Evolutionary conservation across 768 basidiomycete genomes (phyloP).

Genomic region (Mrakia frigida): DNA sequence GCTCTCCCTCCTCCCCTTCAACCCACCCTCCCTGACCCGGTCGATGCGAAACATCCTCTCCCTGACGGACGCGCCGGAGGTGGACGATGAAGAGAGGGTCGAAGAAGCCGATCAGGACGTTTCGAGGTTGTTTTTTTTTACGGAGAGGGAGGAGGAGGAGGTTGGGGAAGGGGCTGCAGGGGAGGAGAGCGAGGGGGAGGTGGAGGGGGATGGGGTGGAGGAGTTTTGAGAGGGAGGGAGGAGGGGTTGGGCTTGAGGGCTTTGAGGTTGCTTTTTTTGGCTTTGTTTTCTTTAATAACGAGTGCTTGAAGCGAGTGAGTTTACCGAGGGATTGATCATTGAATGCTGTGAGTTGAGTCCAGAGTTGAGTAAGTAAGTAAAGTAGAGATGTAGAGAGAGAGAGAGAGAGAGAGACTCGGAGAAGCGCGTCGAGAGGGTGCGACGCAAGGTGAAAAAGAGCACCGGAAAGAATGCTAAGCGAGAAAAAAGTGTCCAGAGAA

Average conservation of each 20-base stretch:
- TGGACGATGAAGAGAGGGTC: constrained; percentile 2
- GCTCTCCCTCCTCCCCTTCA: constrained; percentile 4
- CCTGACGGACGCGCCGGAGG: background rate
- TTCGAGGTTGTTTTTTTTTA: background rate
- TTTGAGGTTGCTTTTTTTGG: background rate
- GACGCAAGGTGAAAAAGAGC: too few relatives aligned
- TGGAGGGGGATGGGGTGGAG: constrained; percentile 10
- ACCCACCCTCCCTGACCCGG: background rate
- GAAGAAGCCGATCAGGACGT: background rate
- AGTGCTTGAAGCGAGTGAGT: background rate
- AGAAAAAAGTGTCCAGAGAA: too few relatives aligned
- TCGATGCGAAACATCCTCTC: constrained; percentile 16
- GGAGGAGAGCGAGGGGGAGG: constrained; percentile 3
- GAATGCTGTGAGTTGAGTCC: background rate
- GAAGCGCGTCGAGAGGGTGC: too few relatives aligned
- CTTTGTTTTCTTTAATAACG: background rate
- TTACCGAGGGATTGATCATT: background rate
- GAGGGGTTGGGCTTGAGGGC: too few relatives aligned
- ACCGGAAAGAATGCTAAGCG: too few relatives aligned
- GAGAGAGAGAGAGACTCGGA: background rate
- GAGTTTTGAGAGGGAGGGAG: background rate
- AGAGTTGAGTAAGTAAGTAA: background rate
- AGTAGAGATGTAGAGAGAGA: background rate
- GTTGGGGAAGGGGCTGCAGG: background rate
- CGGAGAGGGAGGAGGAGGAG: background rate